A percentile compares a stretch with the other conserved stretches of the same genome.
These are phyloP conservation scores for Margaritispora aquatica DNA, from an alignment of 495 filamentous ascomycete species.

Conservation along the genomic window DNA sequence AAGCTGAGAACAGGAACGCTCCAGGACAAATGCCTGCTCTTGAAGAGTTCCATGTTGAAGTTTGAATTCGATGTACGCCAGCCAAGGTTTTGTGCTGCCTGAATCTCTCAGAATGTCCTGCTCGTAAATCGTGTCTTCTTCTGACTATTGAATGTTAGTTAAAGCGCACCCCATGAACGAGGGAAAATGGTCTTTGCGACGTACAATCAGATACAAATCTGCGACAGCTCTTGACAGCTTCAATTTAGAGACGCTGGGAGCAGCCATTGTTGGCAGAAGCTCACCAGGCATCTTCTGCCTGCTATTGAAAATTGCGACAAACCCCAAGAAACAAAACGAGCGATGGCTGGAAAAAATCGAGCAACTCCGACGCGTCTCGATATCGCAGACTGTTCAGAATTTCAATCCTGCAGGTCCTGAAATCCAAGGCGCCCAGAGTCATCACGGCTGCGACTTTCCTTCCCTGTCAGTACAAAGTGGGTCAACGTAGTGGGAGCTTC, in stretches of 20 bases:
- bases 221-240: constrained; percentile 31
- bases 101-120: constrained; percentile 87
- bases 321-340: constrained; percentile 7
- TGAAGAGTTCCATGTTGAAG: constrained; percentile 76
- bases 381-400: constrained; percentile 21
- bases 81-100: constrained; percentile 88
- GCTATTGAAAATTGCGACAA: constrained; percentile 14
- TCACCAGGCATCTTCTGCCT: constrained; percentile 26
- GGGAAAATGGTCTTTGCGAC: constrained; percentile 24
- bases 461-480: neutral
- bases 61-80: constrained; percentile 92
- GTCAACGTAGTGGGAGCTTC: constrained; percentile 20
- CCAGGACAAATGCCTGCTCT: constrained; percentile 92
- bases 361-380: constrained; percentile 13
- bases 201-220: constrained; percentile 75
- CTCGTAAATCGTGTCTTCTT: constrained; percentile 91
- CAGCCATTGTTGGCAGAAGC: constrained; percentile 26
- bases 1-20: constrained; percentile 82
- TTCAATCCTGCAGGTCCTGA: neutral
- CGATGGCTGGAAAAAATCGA: neutral
- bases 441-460: neutral
- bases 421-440: constrained; percentile 1
- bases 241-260: constrained; percentile 21
- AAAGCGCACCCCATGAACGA: neutral
- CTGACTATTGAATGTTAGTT: constrained; percentile 40